phyloP scores from a whole-genome alignment of 2,329 filamentous ascomycete species.

The Fusarium domesticum region DNA sequence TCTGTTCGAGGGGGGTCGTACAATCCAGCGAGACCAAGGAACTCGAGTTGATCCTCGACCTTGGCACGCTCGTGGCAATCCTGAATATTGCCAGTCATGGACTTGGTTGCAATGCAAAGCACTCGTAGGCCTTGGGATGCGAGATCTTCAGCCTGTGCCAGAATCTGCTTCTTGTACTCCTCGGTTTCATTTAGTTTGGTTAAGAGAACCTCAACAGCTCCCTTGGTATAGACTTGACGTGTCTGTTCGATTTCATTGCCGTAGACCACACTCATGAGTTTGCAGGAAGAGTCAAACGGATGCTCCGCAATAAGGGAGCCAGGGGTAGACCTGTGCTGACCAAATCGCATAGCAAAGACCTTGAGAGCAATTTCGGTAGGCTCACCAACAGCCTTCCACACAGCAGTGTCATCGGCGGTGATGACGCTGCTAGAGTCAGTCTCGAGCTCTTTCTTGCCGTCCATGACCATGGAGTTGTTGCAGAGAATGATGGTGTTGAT shows the following conservation, averaged over 20 bases:
- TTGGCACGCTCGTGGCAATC: slow-evolving; percentile 47
- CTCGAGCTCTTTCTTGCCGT: slow-evolving; percentile 46
- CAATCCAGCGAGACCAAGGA: slow-evolving; percentile 68
- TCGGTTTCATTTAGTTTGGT: slow-evolving; percentile 49
- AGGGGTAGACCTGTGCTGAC: slow-evolving; percentile 45
- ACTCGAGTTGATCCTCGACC: slow-evolving; percentile 57
- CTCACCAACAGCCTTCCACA: slow-evolving; percentile 62
- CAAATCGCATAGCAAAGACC: slow-evolving; percentile 69
- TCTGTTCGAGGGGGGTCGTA: slow-evolving; percentile 71
- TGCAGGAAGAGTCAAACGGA: slow-evolving; percentile 70
- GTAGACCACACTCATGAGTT: slow-evolving; percentile 72
- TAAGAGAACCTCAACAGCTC: slow-evolving; percentile 56
- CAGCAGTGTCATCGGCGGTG: slow-evolving; percentile 40
- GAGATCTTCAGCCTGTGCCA: slow-evolving; percentile 52
- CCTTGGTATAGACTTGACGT: slow-evolving; percentile 53
- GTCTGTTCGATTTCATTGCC: slow-evolving; percentile 34
- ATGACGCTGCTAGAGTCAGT: slow-evolving; percentile 48
- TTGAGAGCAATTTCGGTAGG: slow-evolving; percentile 73
- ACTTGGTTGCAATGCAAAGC: slow-evolving; percentile 60
- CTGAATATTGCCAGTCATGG: slow-evolving; percentile 36
- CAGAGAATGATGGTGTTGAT: slow-evolving; percentile 58
- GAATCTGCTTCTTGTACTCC: slow-evolving; percentile 45
- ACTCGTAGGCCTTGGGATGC: slow-evolving; percentile 65
- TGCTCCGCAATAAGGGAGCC: slow-evolving; percentile 60
- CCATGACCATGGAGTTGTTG: slow-evolving; percentile 55